Base-by-base conservation (phyloP, 2,329 filamentous ascomycete genomes). In the Sporothrix mexicana region DNA sequence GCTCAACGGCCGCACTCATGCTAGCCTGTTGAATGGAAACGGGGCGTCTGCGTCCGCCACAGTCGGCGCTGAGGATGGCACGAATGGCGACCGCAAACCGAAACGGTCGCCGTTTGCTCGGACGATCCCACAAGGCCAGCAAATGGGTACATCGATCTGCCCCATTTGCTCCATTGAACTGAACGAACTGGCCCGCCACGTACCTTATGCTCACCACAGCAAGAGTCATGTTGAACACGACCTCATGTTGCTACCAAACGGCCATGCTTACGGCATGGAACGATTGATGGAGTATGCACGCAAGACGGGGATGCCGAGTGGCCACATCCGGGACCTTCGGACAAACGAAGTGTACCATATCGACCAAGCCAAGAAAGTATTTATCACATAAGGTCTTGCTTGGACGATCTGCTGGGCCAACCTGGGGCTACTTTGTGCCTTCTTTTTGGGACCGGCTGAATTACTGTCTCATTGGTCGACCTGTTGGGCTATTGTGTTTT, bases 151-250 rank as follows among this genome's bases (percentile, higher is more conserved):
- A 2, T 75, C 75, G 15, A 73, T 98, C 57, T 99, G 96, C 78
- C 96, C 96, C 2, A 98, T 99, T 79, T 99, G 96, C 84, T 96
- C 92, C 66, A 96, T 92, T 0, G 96, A 99, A 82, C 88, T 99
- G 72, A 98, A 98, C 80, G 93, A 95, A 78, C 88, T 99, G 47
- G 95, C 96, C 1, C 87, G 91, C 69, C 91, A 92, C 77, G 93
- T 99, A 61, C 96, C 96, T 0, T 98, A 98, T 78, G 96, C 96
- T 2, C 93, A 97, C 79, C 96, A 99, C 81, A 95, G 92, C 43
- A 97, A 97, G 85, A 97, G 94, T 79, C 93, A 94, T 74, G 93
- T 98, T 43, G 95, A 97, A 79, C 90, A 90, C 62, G 95, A 98
- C 79, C 88, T 96, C 0, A 88, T 97, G 23, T 88, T 98, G 59